A percentile compares a stretch with the other conserved stretches of the same genome.
phyloP scores from a whole-genome alignment of 768 basidiomycete species.

The Auricularia heimuer region DNA sequence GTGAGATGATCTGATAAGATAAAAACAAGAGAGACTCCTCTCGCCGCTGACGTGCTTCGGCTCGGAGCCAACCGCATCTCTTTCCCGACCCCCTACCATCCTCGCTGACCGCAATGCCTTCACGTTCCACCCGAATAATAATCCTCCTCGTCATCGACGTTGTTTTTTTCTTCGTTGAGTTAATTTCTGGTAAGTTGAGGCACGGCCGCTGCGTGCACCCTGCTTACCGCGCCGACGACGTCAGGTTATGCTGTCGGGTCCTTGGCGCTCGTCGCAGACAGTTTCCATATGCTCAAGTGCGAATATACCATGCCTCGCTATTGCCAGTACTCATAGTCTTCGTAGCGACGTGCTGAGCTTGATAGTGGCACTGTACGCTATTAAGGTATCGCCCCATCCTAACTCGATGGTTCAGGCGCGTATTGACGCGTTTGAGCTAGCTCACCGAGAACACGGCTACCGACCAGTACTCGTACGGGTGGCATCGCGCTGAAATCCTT shows the following conservation, averaged over 20 bases:
- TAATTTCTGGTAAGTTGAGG: conserved; percentile 53
- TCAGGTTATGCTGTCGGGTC: conserved; percentile 92
- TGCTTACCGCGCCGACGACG: neutral
- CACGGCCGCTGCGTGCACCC: neutral
- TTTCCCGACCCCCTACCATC: conserved; percentile 6
- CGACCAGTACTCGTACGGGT: conserved; percentile 90
- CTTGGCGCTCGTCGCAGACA: conserved; percentile 89
- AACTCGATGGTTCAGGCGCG: conserved; percentile 4
- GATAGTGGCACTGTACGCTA: conserved; percentile 89
- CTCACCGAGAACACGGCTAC: conserved; percentile 48
- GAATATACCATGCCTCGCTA: conserved; percentile 16
- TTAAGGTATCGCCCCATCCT: conserved; percentile 42
- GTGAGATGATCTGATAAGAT: too few species aligned
- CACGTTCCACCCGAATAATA: conserved; percentile 64
- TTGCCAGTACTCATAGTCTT: conserved; percentile 9
- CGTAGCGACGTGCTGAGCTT: conserved; percentile 92
- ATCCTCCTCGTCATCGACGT: conserved; percentile 78
- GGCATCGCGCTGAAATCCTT: conserved; percentile 95
- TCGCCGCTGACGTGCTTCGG: neutral
- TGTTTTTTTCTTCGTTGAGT: conserved; percentile 78
- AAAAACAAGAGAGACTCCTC: too few species aligned
- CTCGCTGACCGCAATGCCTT: conserved; percentile 26
- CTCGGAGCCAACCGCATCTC: neutral
- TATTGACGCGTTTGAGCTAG: conserved; percentile 27
- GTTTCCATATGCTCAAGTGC: conserved; percentile 98